Base-by-base conservation (phyloP, 306 rosid genomes). In the Chamaecrista fasciculata region DNA sequence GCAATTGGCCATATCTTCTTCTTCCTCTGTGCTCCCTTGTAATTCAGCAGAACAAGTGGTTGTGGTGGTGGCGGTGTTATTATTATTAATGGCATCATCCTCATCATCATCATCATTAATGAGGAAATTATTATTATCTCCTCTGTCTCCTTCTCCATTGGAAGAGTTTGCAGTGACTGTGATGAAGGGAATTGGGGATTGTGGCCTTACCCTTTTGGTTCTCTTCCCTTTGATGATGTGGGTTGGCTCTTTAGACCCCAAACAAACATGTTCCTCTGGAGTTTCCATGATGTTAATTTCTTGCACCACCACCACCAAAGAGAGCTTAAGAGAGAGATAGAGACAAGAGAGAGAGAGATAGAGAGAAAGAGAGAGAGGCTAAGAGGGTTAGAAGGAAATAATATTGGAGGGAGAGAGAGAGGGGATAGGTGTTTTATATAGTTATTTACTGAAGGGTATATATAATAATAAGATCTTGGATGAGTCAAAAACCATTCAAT, bases 1-100 rank as follows among this genome's bases (percentile, higher is more conserved):
- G 39, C 98, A 92, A 33, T 89, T 87, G 5, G 98, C 98, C 95
- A 89, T 84, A 71, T 92, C 95, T 69, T 92, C 86, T 56, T 90
- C 98, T 69, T 90, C 96, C 36, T 86, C 87, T 0, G 79, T 74
- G 76, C 77, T 75, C 5, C 72, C 84, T 6, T 83, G 84, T 8
- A 36, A 14, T 21, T 67, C 86, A 3, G 69, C 69, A 4, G 87
- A 84, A 9, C 81, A 77, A 59, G 88, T 61, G 26, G 86, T n/a
- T n/a, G n/a, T 71, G 2, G 85, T 69, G 2, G 90, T 73, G 46
- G 8, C 70, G 55, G 29, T 79, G 62, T 8, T n/a, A 11, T 10
- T 61, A n/a, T 16, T 61, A 23, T 14, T 70, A 0, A 0, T 60
- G 31, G 59, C 28, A 11, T 1, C 6, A 14, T 33, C 40, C 1